These are phyloP conservation scores for Mallotus japonicus DNA, from an alignment of 441 rosid genomes.

Conservation along the genomic window DNA sequence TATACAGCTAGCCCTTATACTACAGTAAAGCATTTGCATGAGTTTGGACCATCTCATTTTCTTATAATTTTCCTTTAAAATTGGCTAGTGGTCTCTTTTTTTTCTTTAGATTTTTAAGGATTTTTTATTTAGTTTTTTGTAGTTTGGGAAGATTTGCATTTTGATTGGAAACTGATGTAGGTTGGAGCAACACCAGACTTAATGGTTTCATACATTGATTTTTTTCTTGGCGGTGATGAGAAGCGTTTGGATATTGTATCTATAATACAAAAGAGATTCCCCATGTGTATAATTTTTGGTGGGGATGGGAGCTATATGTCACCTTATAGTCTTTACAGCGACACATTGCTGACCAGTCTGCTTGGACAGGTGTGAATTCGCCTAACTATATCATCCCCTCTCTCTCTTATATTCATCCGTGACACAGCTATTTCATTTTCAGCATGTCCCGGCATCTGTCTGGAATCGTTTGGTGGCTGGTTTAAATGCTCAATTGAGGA, in stretches of 20 bases:
- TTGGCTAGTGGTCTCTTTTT: not conserved
- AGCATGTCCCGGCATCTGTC: slow-evolving; percentile 92
- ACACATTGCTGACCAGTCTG: slow-evolving; percentile 76
- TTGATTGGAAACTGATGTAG: slow-evolving; percentile 41
- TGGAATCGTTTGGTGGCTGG: slow-evolving; percentile 98
- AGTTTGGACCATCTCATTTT: not conserved
- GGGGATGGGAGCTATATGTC: slow-evolving; percentile 99
- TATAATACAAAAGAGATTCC: slow-evolving; percentile 84
- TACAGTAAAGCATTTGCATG: not conserved
- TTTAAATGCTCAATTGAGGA: slow-evolving; percentile 92
- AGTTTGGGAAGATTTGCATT: not conserved
- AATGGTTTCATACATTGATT: slow-evolving; percentile 93
- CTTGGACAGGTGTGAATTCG: slow-evolving; percentile 75
- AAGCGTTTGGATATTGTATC: slow-evolving; percentile 94
- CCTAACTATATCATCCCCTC: not conserved
- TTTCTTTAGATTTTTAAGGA: not conserved
- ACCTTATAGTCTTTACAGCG: slow-evolving; percentile 84
- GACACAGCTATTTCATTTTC: slow-evolving; percentile 20
- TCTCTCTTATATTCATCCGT: slow-evolving; percentile 21
- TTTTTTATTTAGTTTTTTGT: not conserved
- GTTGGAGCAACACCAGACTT: slow-evolving; percentile 97
- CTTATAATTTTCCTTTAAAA: not conserved
- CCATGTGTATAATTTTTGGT: slow-evolving; percentile 96
- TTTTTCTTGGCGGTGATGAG: slow-evolving; percentile 99
- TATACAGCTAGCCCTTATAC: not conserved